Evolutionary conservation across 768 basidiomycete species (phyloP), one percentile per base, ranked within the genome.

Genomic region (Mycena alexandri): DNA sequence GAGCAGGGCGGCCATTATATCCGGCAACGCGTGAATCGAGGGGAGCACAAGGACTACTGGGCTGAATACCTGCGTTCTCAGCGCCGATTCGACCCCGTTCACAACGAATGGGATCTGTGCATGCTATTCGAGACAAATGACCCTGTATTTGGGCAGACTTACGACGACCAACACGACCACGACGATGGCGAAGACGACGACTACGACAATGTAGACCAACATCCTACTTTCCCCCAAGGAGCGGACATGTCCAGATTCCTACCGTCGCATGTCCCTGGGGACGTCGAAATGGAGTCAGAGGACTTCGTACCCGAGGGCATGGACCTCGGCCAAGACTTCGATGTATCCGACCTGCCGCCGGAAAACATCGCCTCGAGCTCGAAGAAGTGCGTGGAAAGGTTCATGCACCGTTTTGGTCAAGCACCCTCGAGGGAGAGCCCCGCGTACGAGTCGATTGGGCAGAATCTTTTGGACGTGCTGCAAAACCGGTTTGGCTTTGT

Each of bases 81-180:
- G 47, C 58, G 58, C 38, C 44, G 55, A 9, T 57, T n/a, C 25
- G 55, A 57, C 29, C 42, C 42, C 2, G 11, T 43, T 5, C 13
- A 2, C 11, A 47, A 58, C 22, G 17, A 58, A 47, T 58, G 57
- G 57, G 57, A 58, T 17, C 57, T 58, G n/a, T 58, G 57, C 24
- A 22, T 11, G n/a, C 43, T 58, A 12, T 60, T 60, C 24, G 25
- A 2, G 5, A 41, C 42, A 2, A 33, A 43, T 25, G 46, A 48
- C 16, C 46, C 58, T 4, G 34, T 48, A n/a, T 48, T 50, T 41
- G 58, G 58, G 36, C 2, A 36, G 41, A 36, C 34, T 9, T 59
- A 8, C 10, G 38, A 21, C 34, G 3, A 24, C 19, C 21, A 4
- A 14, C n/a, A 2, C 19, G 33, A 34, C 17, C 36, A 34, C 36